Conservation (phyloP, 2,329 filamentous ascomycete genomes). For the Cephalotrichum gorgonifer region DNA sequence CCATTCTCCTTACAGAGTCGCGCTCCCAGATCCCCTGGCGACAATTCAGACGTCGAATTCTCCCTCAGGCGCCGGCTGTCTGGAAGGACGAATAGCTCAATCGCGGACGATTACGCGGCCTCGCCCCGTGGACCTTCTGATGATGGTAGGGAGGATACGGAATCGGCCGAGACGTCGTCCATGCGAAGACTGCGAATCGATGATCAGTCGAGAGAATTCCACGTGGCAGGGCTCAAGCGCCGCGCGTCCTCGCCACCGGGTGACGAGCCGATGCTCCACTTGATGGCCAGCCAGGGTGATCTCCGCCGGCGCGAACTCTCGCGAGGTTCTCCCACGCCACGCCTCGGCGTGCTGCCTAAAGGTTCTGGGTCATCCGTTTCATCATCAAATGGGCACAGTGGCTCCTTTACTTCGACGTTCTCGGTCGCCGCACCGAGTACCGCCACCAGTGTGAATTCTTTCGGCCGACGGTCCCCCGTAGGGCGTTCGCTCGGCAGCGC, state of each 20-base stretch:
- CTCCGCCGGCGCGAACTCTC: slow-evolving; percentile 32
- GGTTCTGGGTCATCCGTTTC: slow-evolving; percentile 34
- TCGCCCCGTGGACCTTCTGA: slow-evolving; percentile 35
- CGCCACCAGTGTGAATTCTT: slow-evolving; percentile 31
- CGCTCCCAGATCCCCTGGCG: slow-evolving; percentile 31
- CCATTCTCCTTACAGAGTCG: slow-evolving; percentile 27
- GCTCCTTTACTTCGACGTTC: slow-evolving; percentile 36
- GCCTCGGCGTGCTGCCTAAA: slow-evolving; percentile 35
- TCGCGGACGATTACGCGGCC: slow-evolving; percentile 32
- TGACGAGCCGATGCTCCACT: slow-evolving; percentile 32
- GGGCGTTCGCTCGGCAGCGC: slow-evolving; percentile 35
- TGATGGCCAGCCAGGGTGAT: slow-evolving; percentile 28
- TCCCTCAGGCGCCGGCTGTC: slow-evolving; percentile 32
- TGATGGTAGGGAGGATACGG: slow-evolving; percentile 28
- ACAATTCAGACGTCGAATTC: slow-evolving; percentile 33
- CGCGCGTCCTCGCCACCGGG: slow-evolving; percentile 43
- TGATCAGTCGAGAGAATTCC: slow-evolving; percentile 26
- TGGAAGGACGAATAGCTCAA: slow-evolving; percentile 35
- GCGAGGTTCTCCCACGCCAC: slow-evolving; percentile 41
- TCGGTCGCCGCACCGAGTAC: slow-evolving; percentile 29
- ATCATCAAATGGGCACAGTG: slow-evolving; percentile 31
- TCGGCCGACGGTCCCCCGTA: slow-evolving; percentile 35
- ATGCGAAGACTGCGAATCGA: slow-evolving; percentile 42
- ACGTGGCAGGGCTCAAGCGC: slow-evolving; percentile 39
- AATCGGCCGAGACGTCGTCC: slow-evolving; percentile 39